Conservation (phyloP, 2,329 filamentous ascomycete species). For the Ophiostoma himal-ulmi region DNA sequence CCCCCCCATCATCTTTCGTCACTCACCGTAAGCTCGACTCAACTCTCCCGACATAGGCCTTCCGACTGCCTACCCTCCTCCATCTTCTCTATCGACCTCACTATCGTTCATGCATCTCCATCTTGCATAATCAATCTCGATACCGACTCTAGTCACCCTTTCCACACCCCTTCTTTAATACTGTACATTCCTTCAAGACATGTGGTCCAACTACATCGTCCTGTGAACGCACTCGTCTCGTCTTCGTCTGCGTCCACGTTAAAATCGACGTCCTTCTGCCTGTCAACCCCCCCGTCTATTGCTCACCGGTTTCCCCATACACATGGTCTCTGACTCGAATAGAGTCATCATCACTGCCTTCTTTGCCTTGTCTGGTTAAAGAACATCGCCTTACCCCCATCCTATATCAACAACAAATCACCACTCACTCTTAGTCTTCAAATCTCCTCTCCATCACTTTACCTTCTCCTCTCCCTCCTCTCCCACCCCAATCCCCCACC, state of each 20-base stretch:
- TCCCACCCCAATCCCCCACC: neutral
- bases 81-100: neutral
- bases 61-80: slow-evolving; percentile 1
- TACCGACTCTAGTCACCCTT: neutral
- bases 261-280: slow-evolving; percentile 20
- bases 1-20: neutral
- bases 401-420: neutral
- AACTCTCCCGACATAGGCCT: slow-evolving; percentile 6
- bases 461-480: slow-evolving; percentile 15
- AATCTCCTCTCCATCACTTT: slow-evolving; percentile 15
- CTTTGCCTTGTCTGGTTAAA: slow-evolving; percentile 2
- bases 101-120: slow-evolving; percentile 20
- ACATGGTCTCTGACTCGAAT: slow-evolving; percentile 14
- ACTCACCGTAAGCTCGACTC: slow-evolving; percentile 1
- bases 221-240: slow-evolving; percentile 25
- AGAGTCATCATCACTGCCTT: slow-evolving; percentile 12
- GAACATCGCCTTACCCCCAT: slow-evolving; percentile 6
- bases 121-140: slow-evolving; percentile 11
- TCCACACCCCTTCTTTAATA: neutral
- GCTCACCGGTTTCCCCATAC: slow-evolving; percentile 24
- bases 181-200: slow-evolving; percentile 17
- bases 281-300: slow-evolving; percentile 16
- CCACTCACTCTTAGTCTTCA: neutral
- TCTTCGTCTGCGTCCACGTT: slow-evolving; percentile 23
- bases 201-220: slow-evolving; percentile 18